Conservation (phyloP, 495 filamentous ascomycete genomes). For the Penicillium fimorum region DNA sequence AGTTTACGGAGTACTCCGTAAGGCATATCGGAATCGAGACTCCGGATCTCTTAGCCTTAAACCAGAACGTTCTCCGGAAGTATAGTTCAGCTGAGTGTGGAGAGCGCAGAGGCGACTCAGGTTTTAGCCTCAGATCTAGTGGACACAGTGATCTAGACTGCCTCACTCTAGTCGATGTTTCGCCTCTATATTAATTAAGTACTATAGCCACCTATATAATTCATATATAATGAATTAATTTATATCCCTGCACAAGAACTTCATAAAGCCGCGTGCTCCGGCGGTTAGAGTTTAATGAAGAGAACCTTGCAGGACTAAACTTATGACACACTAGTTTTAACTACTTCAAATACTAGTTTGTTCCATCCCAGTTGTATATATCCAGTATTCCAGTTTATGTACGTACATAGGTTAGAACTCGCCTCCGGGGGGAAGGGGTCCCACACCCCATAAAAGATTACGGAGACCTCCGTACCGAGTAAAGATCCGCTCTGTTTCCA, state of each 20-base stretch:
- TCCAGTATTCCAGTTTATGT: background rate
- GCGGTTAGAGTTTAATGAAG: background rate
- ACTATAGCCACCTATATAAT: background rate
- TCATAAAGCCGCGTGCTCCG: background rate
- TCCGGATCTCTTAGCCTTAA: conserved; percentile 1
- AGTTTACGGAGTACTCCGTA: too few species aligned
- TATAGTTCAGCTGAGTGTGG: conserved; percentile 9
- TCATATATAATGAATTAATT: background rate
- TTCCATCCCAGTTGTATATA: background rate
- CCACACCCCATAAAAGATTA: conserved; percentile 3
- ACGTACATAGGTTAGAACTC: background rate
- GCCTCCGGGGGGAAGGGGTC: background rate
- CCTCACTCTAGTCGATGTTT: background rate
- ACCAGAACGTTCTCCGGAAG: background rate
- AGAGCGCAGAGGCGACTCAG: background rate
- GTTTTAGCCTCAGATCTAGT: conserved; percentile 15
- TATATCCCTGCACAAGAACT: background rate
- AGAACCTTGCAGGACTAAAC: too few species aligned
- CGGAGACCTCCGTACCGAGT: conserved; percentile 18
- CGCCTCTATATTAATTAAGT: background rate
- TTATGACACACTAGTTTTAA: background rate
- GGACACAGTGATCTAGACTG: conserved; percentile 8
- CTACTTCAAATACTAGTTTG: too few species aligned
- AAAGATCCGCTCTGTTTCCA: conserved; percentile 18
- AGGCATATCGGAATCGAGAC: background rate